Evolutionary conservation across 768 basidiomycete genomes (phyloP), one percentile per base, ranked within the genome.

Genomic region (Pulveroboletus ravenelii): DNA sequence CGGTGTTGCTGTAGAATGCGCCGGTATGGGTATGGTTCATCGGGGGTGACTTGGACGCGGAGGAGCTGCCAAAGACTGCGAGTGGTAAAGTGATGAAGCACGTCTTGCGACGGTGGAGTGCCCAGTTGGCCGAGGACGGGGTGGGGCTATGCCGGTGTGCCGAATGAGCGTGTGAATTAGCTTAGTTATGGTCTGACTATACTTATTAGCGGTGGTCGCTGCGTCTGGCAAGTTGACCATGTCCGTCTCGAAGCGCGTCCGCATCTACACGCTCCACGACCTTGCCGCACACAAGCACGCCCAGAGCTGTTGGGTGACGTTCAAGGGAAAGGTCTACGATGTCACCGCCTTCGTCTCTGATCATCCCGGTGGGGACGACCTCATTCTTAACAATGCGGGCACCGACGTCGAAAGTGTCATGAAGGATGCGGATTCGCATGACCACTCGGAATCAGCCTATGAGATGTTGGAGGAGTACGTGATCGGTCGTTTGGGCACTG

Each of bases 281-380:
- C 79, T 94, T 42, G 78, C 73, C 3, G 62, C 63, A 29, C 91
- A 94, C 74, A 76, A 71, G 41, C 73, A 77, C 5, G 46, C 74
- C 1, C 57, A 70, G 1, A 89, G 82, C 57, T 93, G 90, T 66
- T 97, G 92, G 90, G 74, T 98, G 44, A 77, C 87, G 2, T 82
- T 82, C 65, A 74, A 74, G 51, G 86, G 85, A 62, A 88, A 84
- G 62, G 90, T 99, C 20, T 98, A 94, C 75, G 85, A 99, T 64
- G 83, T 98, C 46, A 85, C 94, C 3, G 57, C 61, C 4, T 97
- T 98, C 70, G 70, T 94, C 2, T 62, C 78, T 46, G 93, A 95
- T 73, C 93, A 96, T 65, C 93, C 94, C 10, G 95, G 95, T 56
- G 93, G 94, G 3, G 95, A 98, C 67, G 94, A 97, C 65, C 70